These are phyloP conservation scores for Gastrolobium bilobum DNA, from an alignment of 306 rosid genomes.

Conservation along the genomic window DNA sequence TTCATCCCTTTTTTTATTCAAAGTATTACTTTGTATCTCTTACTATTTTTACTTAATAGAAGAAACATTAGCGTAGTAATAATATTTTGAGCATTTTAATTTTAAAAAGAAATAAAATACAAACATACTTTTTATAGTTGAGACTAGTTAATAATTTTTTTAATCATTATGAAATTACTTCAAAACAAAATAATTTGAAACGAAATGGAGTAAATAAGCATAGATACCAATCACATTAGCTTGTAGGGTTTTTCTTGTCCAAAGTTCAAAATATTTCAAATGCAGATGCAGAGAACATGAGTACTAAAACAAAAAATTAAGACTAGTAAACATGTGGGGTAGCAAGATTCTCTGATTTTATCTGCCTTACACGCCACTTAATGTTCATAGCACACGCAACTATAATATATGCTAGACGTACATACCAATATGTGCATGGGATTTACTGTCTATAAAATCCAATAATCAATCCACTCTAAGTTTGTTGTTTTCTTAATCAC, in stretches of 20 bases:
- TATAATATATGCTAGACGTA: neutral
- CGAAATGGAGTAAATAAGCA: neutral
- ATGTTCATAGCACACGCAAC: conserved; percentile 35
- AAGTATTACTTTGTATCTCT: too few relatives aligned
- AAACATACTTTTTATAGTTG: too few relatives aligned
- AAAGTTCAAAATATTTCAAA: neutral
- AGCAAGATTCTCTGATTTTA: conserved; percentile 47
- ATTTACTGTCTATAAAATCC: conserved; percentile 1
- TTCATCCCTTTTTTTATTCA: too few relatives aligned
- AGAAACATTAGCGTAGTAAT: too few relatives aligned
- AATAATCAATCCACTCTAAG: neutral
- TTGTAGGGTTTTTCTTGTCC: neutral
- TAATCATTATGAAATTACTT: too few relatives aligned
- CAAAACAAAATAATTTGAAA: neutral
- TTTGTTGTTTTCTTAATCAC: conserved; percentile 17
- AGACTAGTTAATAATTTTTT: too few relatives aligned
- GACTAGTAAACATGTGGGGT: conserved; percentile 26
- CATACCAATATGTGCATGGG: conserved; percentile 13
- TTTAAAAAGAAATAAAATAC: too few relatives aligned
- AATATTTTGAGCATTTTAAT: too few relatives aligned
- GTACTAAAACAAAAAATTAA: neutral
- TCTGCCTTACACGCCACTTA: neutral
- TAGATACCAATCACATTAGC: neutral
- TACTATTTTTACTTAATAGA: too few relatives aligned
- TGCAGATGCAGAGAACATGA: neutral